These are phyloP conservation scores for Dacryopinax spathularia DNA, from an alignment of 768 basidiomycete genomes.

Conservation along the genomic window DNA sequence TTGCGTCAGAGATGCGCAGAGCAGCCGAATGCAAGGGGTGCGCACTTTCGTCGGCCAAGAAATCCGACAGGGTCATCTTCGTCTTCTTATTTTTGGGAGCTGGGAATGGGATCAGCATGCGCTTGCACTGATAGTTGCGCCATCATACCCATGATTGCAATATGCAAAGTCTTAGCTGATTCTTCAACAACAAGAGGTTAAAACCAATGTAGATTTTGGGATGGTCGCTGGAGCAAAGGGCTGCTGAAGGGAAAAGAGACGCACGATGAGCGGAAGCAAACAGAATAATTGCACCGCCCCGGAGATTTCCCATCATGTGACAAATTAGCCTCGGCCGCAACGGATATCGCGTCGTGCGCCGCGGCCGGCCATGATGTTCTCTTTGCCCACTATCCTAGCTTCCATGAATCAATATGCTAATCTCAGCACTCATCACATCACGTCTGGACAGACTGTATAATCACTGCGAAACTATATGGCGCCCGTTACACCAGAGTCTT, in stretches of 20 bases:
- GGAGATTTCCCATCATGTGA: neutral
- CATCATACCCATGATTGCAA: conserved; percentile 10
- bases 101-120: conserved; percentile 21
- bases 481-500: too few species aligned
- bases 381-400: neutral
- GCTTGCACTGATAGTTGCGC: neutral
- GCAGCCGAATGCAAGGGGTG: conserved; percentile 15
- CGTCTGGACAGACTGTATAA: too few species aligned
- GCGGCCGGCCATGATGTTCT: too few species aligned
- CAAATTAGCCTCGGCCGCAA: neutral
- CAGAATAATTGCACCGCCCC: neutral
- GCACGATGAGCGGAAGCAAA: conserved; percentile 3
- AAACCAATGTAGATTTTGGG: neutral
- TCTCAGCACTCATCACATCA: too few species aligned
- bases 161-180: neutral
- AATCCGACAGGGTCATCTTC: conserved; percentile 86
- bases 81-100: conserved; percentile 84
- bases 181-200: neutral
- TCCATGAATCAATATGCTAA: neutral
- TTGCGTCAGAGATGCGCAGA: conserved; percentile 10
- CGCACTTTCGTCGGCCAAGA: conserved; percentile 76
- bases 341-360: neutral
- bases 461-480: too few species aligned
- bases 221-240: conserved; percentile 3
- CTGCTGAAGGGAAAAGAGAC: conserved; percentile 3